Conservation (phyloP, 257 asterid genomes). For the Lantana camara region DNA sequence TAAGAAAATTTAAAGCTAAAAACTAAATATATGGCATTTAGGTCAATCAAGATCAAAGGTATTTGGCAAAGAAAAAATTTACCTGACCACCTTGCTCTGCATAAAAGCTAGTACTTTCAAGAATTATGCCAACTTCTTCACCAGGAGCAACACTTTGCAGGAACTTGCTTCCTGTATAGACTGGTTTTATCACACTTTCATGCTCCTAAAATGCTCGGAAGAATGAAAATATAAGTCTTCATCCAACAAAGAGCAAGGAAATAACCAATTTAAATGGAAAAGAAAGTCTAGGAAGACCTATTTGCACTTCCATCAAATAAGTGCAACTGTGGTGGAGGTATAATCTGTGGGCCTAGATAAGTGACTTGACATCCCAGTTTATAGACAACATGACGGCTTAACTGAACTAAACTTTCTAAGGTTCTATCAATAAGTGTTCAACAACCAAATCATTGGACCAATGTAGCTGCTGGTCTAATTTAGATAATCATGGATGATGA, state of each 20-base stretch:
- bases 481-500: not conserved
- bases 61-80: slow-evolving; percentile 7
- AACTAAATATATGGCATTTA: slow-evolving; percentile 1
- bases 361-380: not conserved
- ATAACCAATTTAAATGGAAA: slow-evolving; percentile 3
- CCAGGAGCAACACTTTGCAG: slow-evolving; percentile 63
- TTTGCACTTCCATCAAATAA: not conserved
- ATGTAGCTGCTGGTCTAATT: not conserved
- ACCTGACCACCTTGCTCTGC: slow-evolving; percentile 99
- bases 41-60: not conserved
- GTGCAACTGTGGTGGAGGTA: not conserved
- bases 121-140: slow-evolving; percentile 81
- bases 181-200: slow-evolving; percentile 77
- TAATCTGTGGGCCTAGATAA: not conserved
- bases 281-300: not conserved
- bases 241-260: slow-evolving; percentile 11
- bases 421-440: not conserved
- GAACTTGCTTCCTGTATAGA: slow-evolving; percentile 80
- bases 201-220: slow-evolving; percentile 62
- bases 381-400: not conserved
- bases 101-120: slow-evolving; percentile 88
- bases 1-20: slow-evolving; percentile 1
- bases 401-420: not conserved
- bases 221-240: slow-evolving; percentile 12
- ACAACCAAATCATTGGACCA: too few relatives aligned